Evolutionary conservation across 495 filamentous ascomycete genomes (phyloP), one percentile per base, ranked within the genome.

Genomic region (Cercophora samala): DNA sequence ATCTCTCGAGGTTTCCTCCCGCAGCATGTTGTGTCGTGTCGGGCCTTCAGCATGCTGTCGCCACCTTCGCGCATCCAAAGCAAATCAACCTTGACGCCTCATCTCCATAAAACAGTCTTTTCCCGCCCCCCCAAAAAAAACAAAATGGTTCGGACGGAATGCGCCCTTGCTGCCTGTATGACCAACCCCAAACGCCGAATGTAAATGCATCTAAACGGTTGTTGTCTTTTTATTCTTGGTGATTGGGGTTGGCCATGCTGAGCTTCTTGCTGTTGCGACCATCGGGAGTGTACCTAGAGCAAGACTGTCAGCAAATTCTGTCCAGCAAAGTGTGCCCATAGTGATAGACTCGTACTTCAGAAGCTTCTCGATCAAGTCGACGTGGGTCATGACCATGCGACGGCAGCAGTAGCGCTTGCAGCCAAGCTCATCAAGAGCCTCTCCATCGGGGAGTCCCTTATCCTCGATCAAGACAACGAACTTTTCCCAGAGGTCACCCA

Each of bases 311-410:
- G 69, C 21, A 3, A 60, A 13, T 1, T 60, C 29, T 19, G 3
- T 3, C 8, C 18, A 46, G 6, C 5, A 46, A 46, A 46, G 37
- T 11, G 37, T 46, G 37, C 37, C 9, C 37, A 46, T 13, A 46
- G 29, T 4, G 8, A 3, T 3, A 46, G 23, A 29, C 8, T 69
- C 85, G 72, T 86, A 98, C 93, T 94, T 92, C 24, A 99, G 85
- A 21, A 99, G 86, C 83, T 99, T 99, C 85, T 99, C 95, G 69
- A 99, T 98, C 63, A 99, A 82, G 76, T 99, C 95, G 68, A 99
- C 96, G 77, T 99, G 95, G n/a, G 95, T 99, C 92, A 99, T 96
- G 72, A 99, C 84, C 95, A 99, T 99, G 75, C 95, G 88, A 58
- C 95, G 90, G 80, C 95, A 99, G 83, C 95, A 99, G 81, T 98